Evolutionary conservation across 345 rosid genomes (phyloP).

Genomic region (Adansonia digitata): DNA sequence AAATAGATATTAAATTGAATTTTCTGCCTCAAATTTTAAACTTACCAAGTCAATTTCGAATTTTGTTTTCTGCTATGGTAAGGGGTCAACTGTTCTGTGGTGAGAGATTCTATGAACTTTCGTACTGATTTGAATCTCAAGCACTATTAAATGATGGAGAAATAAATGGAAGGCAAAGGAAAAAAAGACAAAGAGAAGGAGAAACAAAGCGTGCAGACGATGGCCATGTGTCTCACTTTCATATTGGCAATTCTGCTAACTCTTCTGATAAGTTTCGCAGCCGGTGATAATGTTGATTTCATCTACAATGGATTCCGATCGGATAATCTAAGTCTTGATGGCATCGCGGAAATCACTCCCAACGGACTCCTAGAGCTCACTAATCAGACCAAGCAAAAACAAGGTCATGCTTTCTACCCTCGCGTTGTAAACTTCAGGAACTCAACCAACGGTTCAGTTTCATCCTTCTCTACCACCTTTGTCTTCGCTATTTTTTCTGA

Average conservation of each 20-base stretch:
- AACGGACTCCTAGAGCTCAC: conserved; percentile 43
- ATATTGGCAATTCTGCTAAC: background rate
- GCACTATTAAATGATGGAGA: no score
- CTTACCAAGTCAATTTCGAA: no score
- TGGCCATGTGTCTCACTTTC: conserved; percentile 17
- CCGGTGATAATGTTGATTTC: conserved; percentile 14
- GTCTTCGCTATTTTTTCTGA: conserved; percentile 52
- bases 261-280: conserved; percentile 4
- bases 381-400: conserved; percentile 24
- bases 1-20: no score
- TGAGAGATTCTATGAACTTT: no score
- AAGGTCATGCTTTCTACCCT: conserved; percentile 49
- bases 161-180: background rate
- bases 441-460: conserved; percentile 22
- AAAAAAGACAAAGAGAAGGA: background rate
- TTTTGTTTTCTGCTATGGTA: no score
- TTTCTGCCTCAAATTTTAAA: no score
- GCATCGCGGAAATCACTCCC: conserved; percentile 24
- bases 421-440: conserved; percentile 31
- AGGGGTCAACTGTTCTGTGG: no score
- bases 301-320: conserved; percentile 32
- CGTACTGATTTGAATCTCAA: no score
- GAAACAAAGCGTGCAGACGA: background rate
- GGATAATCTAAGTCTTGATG: conserved; percentile 36
- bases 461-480: conserved; percentile 53